Conservation (phyloP, 2,329 filamentous ascomycete species). For the Fusarium dlaminii region DNA sequence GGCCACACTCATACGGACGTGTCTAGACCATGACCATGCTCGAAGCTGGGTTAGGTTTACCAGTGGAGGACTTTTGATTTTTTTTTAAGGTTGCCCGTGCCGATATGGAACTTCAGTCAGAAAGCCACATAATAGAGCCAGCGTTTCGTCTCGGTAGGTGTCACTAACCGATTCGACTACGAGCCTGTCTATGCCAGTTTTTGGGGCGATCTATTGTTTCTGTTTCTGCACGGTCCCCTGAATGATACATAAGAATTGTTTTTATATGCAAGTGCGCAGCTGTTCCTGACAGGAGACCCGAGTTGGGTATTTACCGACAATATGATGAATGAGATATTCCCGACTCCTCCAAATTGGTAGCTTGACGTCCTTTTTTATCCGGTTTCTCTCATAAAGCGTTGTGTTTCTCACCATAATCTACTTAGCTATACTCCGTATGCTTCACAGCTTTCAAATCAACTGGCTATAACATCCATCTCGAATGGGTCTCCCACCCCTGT, state of each 20-base stretch:
- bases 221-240: conserved; percentile 2
- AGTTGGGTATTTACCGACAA: neutral
- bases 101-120: neutral
- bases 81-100: conserved; percentile 7
- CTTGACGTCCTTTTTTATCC: neutral
- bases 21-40: conserved; percentile 13
- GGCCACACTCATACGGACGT: neutral
- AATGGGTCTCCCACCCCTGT: conserved; percentile 17
- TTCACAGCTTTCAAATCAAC: neutral
- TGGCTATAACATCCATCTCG: neutral
- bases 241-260: neutral
- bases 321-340: neutral
- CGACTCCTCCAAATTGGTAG: neutral
- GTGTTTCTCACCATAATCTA: neutral
- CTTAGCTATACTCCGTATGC: neutral
- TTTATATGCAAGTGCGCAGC: neutral
- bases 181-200: neutral
- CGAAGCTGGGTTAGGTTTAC: conserved; percentile 9
- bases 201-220: conserved; percentile 24
- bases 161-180: conserved; percentile 7
- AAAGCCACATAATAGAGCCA: neutral
- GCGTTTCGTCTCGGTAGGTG: conserved; percentile 14
- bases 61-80: neutral
- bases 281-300: neutral
- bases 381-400: neutral